A percentile compares a stretch with the other conserved stretches of the same genome.
Evolutionary conservation across 2,329 filamentous ascomycete species (phyloP).

Genomic region (Capronia americana): DNA sequence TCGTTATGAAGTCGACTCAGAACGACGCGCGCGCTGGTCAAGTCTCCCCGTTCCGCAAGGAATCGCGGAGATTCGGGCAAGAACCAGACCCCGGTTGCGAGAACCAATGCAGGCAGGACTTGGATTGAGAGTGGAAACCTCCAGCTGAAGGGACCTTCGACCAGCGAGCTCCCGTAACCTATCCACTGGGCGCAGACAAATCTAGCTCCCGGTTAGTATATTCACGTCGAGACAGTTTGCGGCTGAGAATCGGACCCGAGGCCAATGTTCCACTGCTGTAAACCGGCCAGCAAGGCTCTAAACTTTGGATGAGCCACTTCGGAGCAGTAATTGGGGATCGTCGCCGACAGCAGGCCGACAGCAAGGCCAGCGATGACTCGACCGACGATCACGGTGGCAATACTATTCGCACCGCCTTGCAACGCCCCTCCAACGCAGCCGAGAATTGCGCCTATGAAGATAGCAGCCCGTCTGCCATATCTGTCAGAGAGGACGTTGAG

Average conservation of each 20-base stretch:
- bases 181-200: constrained; percentile 47
- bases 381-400: constrained; percentile 57
- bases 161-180: constrained; percentile 45
- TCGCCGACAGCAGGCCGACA: constrained; percentile 57
- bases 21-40: constrained; percentile 45
- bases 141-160: constrained; percentile 43
- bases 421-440: constrained; percentile 46
- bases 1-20: constrained; percentile 46
- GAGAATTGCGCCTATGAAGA: constrained; percentile 46
- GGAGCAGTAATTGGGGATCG: constrained; percentile 56
- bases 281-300: constrained; percentile 50
- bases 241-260: constrained; percentile 44
- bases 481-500: constrained; percentile 46
- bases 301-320: constrained; percentile 50
- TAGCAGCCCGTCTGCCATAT: constrained; percentile 44
- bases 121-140: constrained; percentile 46
- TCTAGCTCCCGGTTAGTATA: constrained; percentile 5
- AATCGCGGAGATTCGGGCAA: constrained; percentile 44
- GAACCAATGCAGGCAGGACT: constrained; percentile 50
- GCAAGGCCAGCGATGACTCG: constrained; percentile 59
- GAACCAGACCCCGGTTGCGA: constrained; percentile 46
- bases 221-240: neutral
- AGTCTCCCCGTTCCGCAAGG: constrained; percentile 48
- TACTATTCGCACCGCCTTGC: constrained; percentile 47
- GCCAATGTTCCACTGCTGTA: constrained; percentile 56